Percentiles rank a stretch among this genome's conserved stretches.
Evolutionary conservation across 2,329 filamentous ascomycete genomes (phyloP).

Genomic region (Talaromyces sp.): DNA sequence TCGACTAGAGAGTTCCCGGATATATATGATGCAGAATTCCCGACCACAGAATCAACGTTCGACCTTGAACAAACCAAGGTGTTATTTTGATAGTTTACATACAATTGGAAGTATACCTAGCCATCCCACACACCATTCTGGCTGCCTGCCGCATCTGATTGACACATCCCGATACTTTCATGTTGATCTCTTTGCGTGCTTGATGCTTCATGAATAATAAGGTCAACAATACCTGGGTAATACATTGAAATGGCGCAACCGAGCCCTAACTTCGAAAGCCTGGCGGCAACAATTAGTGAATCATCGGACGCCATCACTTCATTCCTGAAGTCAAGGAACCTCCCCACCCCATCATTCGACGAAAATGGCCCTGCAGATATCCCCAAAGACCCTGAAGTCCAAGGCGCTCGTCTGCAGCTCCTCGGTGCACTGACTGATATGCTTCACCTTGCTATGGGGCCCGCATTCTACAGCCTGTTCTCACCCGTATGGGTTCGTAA

Average conservation of each 20-base stretch:
- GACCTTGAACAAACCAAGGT: not conserved
- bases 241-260: not conserved
- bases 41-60: not conserved
- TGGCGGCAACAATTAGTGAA: not conserved
- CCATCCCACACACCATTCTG: not conserved
- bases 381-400: not conserved
- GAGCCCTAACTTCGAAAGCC: not conserved
- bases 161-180: too few species aligned
- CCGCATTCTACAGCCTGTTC: not conserved
- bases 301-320: not conserved
- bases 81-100: not conserved
- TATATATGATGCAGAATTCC: not conserved
- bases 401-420: not conserved
- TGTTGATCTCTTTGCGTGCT: too few species aligned
- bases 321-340: not conserved
- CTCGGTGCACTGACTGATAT: not conserved
- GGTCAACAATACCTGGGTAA: too few species aligned
- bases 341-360: not conserved
- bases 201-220: too few species aligned
- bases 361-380: not conserved
- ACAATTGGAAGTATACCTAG: not conserved
- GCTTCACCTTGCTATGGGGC: not conserved
- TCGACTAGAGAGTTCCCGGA: not conserved
- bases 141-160: not conserved
- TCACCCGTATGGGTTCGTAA: not conserved